Evolutionary conservation across 805 yeast species (phyloP), one percentile per base, ranked within the genome.

Genomic region (Soucietia sequanensis): DNA sequence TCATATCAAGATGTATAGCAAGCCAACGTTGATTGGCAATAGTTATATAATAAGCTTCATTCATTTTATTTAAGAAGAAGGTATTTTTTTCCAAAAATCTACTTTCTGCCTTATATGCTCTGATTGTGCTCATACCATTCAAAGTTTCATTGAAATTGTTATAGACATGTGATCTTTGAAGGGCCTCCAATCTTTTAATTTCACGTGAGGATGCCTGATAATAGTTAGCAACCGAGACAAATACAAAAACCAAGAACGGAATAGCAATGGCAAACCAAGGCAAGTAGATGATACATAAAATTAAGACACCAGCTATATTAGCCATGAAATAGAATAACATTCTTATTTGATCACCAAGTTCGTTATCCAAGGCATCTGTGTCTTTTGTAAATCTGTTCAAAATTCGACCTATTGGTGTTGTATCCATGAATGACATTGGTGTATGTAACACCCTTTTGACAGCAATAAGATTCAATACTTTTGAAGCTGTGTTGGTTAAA

Each of bases 351-450:
- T 84, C 89, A 36, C 78, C 74, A 39, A 87, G 62, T 58, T 84
- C 91, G 53, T 84, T 86, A 52, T 88, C 95, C 56, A 87, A 63
- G 4, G 80, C 80, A 54, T 88, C 95, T 0, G 93, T 83, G 57
- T 88, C 96, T 48, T 86, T 86, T 2, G 95, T 86, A 57, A 87
- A 88, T 46, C 95, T 68, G 60, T 86, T 88, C 55, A 89, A 65
- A 39, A 88, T 80, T 46, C 96, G 72, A 2, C 96, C 96, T 69
- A 85, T 72, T 12, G 96, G 96, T 0, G 95, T 84, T 8, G 87
- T 78, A 52, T 89, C 96, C 61, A 87, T 72, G 54, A 77, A 89
- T 1, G 80, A 61, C 91, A 86, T 85, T 31, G 95, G 95, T 2
- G 93, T 80, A 41, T 80, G 80, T 40, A 88, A 62, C 11, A 88